Conservation (phyloP, 768 basidiomycete species). For the Cystofilobasidium bisporidii region DNA sequence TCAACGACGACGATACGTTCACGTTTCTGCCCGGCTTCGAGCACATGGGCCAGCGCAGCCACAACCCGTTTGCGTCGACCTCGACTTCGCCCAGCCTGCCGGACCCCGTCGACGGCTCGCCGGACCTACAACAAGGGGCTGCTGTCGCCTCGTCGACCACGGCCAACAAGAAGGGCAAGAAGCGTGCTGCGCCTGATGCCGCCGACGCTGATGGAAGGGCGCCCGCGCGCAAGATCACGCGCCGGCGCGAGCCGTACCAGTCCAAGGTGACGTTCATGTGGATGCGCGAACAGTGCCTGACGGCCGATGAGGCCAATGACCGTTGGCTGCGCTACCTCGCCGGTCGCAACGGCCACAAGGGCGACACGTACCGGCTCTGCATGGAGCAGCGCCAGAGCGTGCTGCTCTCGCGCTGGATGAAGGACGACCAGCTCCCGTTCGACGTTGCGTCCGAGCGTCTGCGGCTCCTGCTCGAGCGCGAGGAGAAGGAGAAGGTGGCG, state of each 20-base stretch:
- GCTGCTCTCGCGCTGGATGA: background rate
- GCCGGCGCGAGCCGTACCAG: constrained; percentile 1
- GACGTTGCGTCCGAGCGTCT: background rate
- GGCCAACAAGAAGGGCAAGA: background rate
- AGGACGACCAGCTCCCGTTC: background rate
- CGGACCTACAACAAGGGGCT: background rate
- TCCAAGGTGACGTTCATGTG: background rate
- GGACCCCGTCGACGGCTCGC: background rate
- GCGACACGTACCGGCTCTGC: background rate
- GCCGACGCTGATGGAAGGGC: background rate
- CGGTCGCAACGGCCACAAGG: background rate
- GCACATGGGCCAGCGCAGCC: too few species aligned
- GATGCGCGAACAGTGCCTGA: constrained; percentile 4
- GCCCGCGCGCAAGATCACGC: background rate
- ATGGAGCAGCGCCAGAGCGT: background rate
- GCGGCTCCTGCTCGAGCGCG: background rate
- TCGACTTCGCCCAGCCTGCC: too few species aligned
- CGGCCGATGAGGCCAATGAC: background rate
- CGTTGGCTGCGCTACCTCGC: background rate
- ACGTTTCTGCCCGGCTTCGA: too few species aligned
- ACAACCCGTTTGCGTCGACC: too few species aligned
- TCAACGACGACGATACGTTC: too few species aligned
- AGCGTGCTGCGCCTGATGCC: background rate
- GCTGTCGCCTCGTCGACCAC: background rate
- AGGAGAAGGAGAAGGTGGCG: background rate